phyloP scores from a whole-genome alignment of 306 rosid genomes.

The Vigna reflexopilosa region DNA sequence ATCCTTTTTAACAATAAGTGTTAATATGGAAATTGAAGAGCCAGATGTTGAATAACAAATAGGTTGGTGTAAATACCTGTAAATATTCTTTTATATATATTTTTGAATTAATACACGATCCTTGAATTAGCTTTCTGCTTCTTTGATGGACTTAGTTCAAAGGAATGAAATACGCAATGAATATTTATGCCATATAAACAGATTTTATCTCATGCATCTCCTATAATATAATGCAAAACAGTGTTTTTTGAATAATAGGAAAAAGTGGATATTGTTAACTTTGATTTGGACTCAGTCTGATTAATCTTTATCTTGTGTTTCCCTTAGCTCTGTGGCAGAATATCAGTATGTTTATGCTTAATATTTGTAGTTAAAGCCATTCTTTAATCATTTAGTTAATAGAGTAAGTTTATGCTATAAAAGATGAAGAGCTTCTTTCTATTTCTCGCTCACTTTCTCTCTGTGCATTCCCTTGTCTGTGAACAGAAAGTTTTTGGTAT shows the following conservation, averaged over 20 bases:
- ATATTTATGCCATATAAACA: not conserved
- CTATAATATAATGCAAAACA: not conserved
- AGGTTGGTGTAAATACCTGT: not conserved
- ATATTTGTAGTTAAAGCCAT: slow-evolving; percentile 15
- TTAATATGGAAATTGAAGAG: not conserved
- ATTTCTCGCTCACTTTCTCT: not conserved
- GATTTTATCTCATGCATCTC: not conserved
- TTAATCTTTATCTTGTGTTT: slow-evolving; percentile 13
- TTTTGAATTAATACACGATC: not conserved
- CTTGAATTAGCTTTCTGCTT: not conserved
- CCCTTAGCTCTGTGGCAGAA: slow-evolving; percentile 6
- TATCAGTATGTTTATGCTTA: not conserved
- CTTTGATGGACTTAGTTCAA: not conserved
- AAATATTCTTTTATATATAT: not conserved
- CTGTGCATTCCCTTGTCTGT: not conserved
- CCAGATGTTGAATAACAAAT: slow-evolving; percentile 1
- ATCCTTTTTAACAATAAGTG: not conserved
- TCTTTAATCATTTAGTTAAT: slow-evolving; percentile 2
- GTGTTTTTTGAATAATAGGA: slow-evolving; percentile 11
- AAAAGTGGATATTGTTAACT: not conserved
- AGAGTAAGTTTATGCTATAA: slow-evolving; percentile 21
- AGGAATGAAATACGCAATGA: not conserved
- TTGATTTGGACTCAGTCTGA: slow-evolving; percentile 2
- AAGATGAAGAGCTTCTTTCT: slow-evolving; percentile 12
- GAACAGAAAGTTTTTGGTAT: not conserved